Conservation (phyloP, 352 stramenopile genomes). For the Plasmopara muralis region DNA sequence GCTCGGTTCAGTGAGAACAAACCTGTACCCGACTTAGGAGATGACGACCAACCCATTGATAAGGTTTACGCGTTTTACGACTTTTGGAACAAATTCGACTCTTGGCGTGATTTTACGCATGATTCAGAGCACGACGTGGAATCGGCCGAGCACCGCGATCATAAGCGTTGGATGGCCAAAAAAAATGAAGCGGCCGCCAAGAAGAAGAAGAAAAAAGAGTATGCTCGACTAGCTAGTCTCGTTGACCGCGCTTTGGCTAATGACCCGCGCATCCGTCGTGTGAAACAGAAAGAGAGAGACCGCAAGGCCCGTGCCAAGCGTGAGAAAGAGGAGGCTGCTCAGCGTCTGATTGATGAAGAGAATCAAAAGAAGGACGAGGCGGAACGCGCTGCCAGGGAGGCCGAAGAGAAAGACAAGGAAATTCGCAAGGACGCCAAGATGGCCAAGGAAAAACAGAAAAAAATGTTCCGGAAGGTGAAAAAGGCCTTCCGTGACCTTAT, state of each 20-base stretch:
- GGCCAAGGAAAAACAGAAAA: conserved; percentile 81
- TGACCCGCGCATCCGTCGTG: conserved; percentile 70
- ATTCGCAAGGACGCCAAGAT: conserved; percentile 65
- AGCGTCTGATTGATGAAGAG: conserved; percentile 62
- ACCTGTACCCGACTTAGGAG: conserved; percentile 63
- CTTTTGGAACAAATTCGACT: conserved; percentile 88
- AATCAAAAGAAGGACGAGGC: conserved; percentile 55
- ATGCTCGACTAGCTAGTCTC: conserved; percentile 68
- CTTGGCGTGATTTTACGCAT: conserved; percentile 80
- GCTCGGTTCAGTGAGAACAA: conserved; percentile 78
- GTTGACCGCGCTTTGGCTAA: conserved; percentile 70
- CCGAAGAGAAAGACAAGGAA: conserved; percentile 66
- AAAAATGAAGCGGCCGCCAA: conserved; percentile 81
- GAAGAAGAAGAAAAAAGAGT: conserved; percentile 88
- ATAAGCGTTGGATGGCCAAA: conserved; percentile 86
- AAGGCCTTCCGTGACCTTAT: conserved; percentile 81
- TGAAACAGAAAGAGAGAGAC: conserved; percentile 83
- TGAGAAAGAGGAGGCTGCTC: conserved; percentile 68
- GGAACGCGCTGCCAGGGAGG: conserved; percentile 36
- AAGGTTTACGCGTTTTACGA: conserved; percentile 81
- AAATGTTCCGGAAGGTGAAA: conserved; percentile 77
- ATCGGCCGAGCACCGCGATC: conserved; percentile 74
- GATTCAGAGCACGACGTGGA: conserved; percentile 83
- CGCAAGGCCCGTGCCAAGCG: conserved; percentile 67
- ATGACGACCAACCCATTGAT: conserved; percentile 53